Conservation (phyloP, 768 basidiomycete genomes). For the Sporobolomyces roseus region DNA sequence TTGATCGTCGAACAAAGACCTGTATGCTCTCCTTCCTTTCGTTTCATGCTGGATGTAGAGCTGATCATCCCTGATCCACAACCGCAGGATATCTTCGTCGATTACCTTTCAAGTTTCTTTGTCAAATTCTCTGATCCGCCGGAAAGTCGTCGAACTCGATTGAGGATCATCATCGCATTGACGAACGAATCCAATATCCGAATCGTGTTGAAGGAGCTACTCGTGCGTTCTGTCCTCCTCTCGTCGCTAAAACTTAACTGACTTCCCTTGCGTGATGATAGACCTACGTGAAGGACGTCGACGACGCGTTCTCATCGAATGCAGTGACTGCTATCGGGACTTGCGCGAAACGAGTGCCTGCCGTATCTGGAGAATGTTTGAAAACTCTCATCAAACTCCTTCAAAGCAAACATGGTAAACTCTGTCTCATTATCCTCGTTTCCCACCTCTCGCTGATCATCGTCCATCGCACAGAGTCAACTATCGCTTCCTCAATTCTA, state of each 20-base stretch:
- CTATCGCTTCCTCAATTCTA: slow-evolving; percentile 35
- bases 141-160: slow-evolving; percentile 68
- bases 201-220: slow-evolving; percentile 72
- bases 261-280: slow-evolving; percentile 46
- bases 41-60: no score
- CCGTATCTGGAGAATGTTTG: slow-evolving; percentile 67
- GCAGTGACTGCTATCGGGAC: slow-evolving; percentile 75
- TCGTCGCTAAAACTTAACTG: no score
- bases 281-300: slow-evolving; percentile 76
- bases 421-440: not conserved
- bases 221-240: slow-evolving; percentile 56
- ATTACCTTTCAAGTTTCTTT: slow-evolving; percentile 64
- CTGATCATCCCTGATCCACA: no score
- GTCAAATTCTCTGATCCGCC: slow-evolving; percentile 62
- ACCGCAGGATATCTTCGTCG: slow-evolving; percentile 61
- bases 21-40: slow-evolving; percentile 53
- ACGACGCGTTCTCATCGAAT: slow-evolving; percentile 66
- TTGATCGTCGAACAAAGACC: slow-evolving; percentile 63
- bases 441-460: no score
- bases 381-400: slow-evolving; percentile 55
- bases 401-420: slow-evolving; percentile 27
- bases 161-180: slow-evolving; percentile 66
- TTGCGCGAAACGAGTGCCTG: slow-evolving; percentile 66
- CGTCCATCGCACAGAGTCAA: slow-evolving; percentile 5
- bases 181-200: slow-evolving; percentile 65